Evolutionary conservation across 2,329 filamentous ascomycete species (phyloP), one percentile per base, ranked within the genome.

Genomic region (Akanthomyces lecanii): DNA sequence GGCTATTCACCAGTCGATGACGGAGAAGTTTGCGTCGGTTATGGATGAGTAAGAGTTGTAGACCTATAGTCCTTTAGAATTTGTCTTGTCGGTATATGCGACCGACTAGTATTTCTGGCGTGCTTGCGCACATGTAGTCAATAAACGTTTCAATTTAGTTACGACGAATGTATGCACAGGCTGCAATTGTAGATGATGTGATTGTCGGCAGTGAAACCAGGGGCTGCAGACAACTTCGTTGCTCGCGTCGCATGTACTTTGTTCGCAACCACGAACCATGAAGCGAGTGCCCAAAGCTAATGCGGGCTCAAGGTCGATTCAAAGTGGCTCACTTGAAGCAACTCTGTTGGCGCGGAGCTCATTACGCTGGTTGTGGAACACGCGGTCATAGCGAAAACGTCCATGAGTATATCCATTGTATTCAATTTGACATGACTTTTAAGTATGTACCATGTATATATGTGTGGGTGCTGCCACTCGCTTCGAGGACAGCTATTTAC

Each of bases 1-100:
- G 83, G 88, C 87, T 70, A 87, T 98, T 70, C 84, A 95, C 71
- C 91, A 96, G 79, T 83, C 87, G 71, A 94, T 99, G 92, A 88
- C 90, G 70, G 95, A 99, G 81, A 97, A 97, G 81, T 99, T 99
- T 79, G 95, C 95, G 56, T 89, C 92, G 45, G 94, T 99, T 65
- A 86, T 91, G 75, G 95, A 99, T 78, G 94, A 98, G 85, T 99
- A 92, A 62, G 53, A 54, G 47, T 61, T 62, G 63, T 67, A 67
- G 56, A 65, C 61, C 53, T 69, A 67, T 66, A 66, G 65, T 67
- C 65, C 63, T 69, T 71, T 74, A 74, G 70, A 75, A 66, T 59
- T 59, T 63, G 36, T 54, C 60, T 50, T 48, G 53, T 63, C 53
- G 59, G 50, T 47, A 47, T 45, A 45, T 40, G 50, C 53, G 47